Evolutionary conservation across 2,329 filamentous ascomycete species (phyloP).

Genomic region (Sporothrix mexicana): DNA sequence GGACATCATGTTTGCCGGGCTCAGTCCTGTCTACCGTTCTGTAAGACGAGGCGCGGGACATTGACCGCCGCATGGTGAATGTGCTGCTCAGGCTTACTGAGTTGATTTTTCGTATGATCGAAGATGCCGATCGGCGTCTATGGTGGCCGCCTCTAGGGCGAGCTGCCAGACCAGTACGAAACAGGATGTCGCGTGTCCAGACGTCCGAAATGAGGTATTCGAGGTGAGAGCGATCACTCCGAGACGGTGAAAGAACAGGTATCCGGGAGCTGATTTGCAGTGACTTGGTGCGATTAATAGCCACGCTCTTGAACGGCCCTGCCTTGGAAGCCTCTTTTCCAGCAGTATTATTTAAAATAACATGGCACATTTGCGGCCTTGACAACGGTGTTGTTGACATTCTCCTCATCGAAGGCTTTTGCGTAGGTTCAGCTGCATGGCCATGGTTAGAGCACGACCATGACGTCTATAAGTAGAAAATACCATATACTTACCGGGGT

Average conservation of each 20-base stretch:
- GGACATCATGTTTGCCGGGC: not conserved
- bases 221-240: constrained; percentile 76
- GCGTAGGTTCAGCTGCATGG: not conserved
- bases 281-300: constrained; percentile 79
- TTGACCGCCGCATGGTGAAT: constrained; percentile 71
- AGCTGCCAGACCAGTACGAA: constrained; percentile 79
- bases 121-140: constrained; percentile 78
- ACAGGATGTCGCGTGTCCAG: constrained; percentile 81
- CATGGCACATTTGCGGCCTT: constrained; percentile 71
- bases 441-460: not conserved
- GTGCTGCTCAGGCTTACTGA: constrained; percentile 78
- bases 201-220: constrained; percentile 77
- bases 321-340: constrained; percentile 58
- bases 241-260: constrained; percentile 73
- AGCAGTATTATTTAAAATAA: constrained; percentile 85
- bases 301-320: constrained; percentile 51
- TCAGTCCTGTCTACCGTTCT: constrained; percentile 34
- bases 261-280: constrained; percentile 70
- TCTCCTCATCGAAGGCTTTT: constrained; percentile 73
- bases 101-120: constrained; percentile 86
- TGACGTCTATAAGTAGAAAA: no score
- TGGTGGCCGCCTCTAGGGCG: constrained; percentile 71
- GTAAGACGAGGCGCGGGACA: constrained; percentile 54
- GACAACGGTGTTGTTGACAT: constrained; percentile 71
- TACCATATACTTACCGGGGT: constrained; percentile 58